Percentiles rank a stretch among this genome's conserved stretches.
Conservation (phyloP, 2,329 filamentous ascomycete species). For the Sporothrix schenckii region DNA sequence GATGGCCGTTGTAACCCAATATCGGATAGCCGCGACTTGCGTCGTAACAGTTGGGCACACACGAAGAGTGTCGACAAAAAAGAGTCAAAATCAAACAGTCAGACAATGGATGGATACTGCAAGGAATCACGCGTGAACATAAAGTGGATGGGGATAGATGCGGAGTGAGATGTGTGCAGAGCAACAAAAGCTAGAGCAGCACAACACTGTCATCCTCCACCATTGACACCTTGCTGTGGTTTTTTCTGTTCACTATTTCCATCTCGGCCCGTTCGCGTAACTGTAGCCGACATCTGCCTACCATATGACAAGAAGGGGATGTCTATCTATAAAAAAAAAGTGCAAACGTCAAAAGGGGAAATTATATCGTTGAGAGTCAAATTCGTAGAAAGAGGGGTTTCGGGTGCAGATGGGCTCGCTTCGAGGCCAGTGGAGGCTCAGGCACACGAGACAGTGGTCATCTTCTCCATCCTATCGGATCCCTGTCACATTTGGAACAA, state of each 20-base stretch:
- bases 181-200: not conserved
- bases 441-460: not conserved
- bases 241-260: not conserved
- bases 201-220: not conserved
- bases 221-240: not conserved
- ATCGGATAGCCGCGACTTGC: conserved; percentile 26
- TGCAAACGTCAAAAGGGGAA: not conserved
- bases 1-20: conserved; percentile 27
- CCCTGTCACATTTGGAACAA: not conserved
- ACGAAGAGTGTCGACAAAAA: not conserved
- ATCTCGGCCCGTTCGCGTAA: not conserved
- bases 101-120: not conserved
- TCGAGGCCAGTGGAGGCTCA: not conserved
- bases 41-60: conserved; percentile 26
- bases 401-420: not conserved
- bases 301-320: no score
- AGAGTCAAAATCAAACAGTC: not conserved
- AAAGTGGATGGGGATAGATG: conserved; percentile 2
- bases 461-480: not conserved
- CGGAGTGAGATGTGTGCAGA: not conserved
- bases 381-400: conserved; percentile 5
- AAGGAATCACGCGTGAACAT: conserved; percentile 11
- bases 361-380: not conserved
- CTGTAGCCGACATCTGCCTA: not conserved
- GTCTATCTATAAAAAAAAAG: not conserved